A percentile compares a stretch with the other conserved stretches of the same genome.
Evolutionary conservation across 352 stramenopile genomes (phyloP).

Genomic region (Pythium aristosporum): DNA sequence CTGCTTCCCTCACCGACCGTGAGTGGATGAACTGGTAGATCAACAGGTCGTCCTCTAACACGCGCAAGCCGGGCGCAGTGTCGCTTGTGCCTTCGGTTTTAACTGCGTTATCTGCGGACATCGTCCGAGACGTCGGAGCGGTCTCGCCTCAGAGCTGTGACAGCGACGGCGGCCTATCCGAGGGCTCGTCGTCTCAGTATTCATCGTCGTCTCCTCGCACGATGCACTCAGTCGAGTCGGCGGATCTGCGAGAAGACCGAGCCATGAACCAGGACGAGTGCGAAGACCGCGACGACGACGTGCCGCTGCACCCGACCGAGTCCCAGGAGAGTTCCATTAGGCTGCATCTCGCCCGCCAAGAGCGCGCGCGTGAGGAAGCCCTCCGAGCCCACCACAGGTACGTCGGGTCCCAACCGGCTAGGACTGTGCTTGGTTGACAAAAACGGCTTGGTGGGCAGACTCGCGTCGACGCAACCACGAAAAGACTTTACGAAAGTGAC

Average conservation of each 20-base stretch:
- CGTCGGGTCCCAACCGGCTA: neutral
- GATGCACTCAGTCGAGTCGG: slow-evolving; percentile 13
- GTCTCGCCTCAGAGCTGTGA: neutral
- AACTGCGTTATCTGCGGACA: neutral
- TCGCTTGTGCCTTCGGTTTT: neutral
- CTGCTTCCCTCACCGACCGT: too few species aligned
- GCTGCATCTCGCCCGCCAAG: slow-evolving; percentile 52
- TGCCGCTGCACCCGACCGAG: slow-evolving; percentile 43
- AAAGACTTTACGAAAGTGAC: slow-evolving; percentile 70
- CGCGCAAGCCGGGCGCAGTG: neutral
- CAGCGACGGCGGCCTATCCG: slow-evolving; percentile 7
- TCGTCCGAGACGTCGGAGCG: neutral
- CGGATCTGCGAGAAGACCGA: neutral
- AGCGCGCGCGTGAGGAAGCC: slow-evolving; percentile 41
- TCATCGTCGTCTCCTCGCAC: slow-evolving; percentile 16
- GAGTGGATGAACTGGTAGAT: slow-evolving; percentile 2
- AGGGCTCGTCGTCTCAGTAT: slow-evolving; percentile 25
- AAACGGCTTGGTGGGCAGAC: slow-evolving; percentile 2
- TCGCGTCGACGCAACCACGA: slow-evolving; percentile 17
- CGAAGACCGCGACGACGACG: slow-evolving; percentile 19
- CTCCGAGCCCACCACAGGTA: slow-evolving; percentile 47
- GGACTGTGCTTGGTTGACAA: neutral
- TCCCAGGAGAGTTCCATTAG: slow-evolving; percentile 64
- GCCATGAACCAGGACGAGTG: slow-evolving; percentile 8
- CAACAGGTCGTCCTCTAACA: slow-evolving; percentile 8